A percentile compares a stretch with the other conserved stretches of the same genome.
Conservation (phyloP, 1,139 yeast genomes). For the Ogataea hybrid region DNA sequence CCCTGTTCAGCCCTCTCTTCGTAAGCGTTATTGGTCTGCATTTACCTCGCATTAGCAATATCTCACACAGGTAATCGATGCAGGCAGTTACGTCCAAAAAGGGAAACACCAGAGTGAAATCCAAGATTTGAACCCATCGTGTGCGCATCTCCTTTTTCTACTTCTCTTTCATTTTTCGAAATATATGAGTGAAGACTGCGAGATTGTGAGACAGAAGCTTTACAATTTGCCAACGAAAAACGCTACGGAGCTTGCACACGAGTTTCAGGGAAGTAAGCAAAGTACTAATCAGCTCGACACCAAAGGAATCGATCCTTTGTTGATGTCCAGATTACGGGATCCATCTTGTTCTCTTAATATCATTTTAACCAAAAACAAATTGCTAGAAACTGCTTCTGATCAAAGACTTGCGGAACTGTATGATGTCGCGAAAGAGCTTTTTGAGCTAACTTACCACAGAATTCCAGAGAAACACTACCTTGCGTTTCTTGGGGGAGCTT, state of each 20-base stretch:
- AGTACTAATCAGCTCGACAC: not conserved
- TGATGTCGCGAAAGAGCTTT: constrained; percentile 32
- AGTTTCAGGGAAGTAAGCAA: too few relatives aligned
- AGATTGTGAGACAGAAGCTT: not conserved
- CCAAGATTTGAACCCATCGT: not conserved
- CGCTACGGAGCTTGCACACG: too few relatives aligned
- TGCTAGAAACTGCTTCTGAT: constrained; percentile 1
- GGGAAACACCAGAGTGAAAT: constrained; percentile 6
- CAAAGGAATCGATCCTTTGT: not conserved
- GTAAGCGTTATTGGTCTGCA: not conserved
- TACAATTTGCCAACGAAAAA: too few relatives aligned
- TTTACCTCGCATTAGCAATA: not conserved
- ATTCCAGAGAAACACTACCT: constrained; percentile 35
- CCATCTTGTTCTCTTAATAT: constrained; percentile 14
- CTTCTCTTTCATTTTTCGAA: too few relatives aligned
- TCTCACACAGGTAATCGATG: constrained; percentile 1
- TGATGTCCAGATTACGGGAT: constrained; percentile 8
- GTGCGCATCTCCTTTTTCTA: too few relatives aligned
- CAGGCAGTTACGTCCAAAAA: constrained; percentile 2
- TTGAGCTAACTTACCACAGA: constrained; percentile 28
- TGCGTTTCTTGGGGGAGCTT: constrained; percentile 36
- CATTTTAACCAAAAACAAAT: constrained; percentile 5
- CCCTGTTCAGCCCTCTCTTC: not conserved
- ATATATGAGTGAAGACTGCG: not conserved
- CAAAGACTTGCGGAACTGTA: constrained; percentile 14